Base-by-base conservation (phyloP, 2,329 filamentous ascomycete species). In the Hymenoscyphus repandus region DNA sequence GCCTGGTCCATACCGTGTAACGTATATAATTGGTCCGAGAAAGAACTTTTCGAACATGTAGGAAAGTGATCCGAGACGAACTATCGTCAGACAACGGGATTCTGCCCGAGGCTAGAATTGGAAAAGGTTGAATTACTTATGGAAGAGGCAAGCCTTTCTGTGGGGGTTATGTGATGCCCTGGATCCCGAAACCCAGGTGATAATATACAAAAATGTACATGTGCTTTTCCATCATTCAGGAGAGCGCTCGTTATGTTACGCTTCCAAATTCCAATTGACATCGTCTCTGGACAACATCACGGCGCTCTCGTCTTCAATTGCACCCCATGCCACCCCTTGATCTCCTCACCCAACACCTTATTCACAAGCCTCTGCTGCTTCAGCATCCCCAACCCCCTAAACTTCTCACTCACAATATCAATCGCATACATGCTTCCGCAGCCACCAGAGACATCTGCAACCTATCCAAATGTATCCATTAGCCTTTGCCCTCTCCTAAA, bases 361-460 rank as follows among this genome's bases (percentile, higher is more conserved):
- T 92, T 92, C 45, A 95, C 88, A 70, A 92, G 75, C 53, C 87
- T 77, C 70, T 93, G 88, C 72, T 93, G 88, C 75, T 88, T 88
- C 54, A 95, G 78, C 67, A 91, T 82, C 45, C 74, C 77, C 60
- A 82, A 68, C 42, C 88, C 89, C 48, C 76, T 75, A 69, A 95
- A 95, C 62, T 75, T 77, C 42, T 82, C 75, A 6, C 85, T 88
- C 43, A 82, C 78, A 57, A 93, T 83, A 62, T 91, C 85, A 58
- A 95, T 85, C 50, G 83, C 85, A 71, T 93, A 93, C 89, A 93
- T 93, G 64, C 83, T 88, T 9, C 88, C 88, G 70, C 88, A 95
- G 30, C 88, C 88, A 52, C 89, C 88, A 20, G 85, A 89, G 46
- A 93, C 81, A 70, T 95, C 88, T 66, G 86, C 84, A 9, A 93